Base-by-base conservation (phyloP, 2,329 filamentous ascomycete genomes). In the Drechslerella coelobrocha region DNA sequence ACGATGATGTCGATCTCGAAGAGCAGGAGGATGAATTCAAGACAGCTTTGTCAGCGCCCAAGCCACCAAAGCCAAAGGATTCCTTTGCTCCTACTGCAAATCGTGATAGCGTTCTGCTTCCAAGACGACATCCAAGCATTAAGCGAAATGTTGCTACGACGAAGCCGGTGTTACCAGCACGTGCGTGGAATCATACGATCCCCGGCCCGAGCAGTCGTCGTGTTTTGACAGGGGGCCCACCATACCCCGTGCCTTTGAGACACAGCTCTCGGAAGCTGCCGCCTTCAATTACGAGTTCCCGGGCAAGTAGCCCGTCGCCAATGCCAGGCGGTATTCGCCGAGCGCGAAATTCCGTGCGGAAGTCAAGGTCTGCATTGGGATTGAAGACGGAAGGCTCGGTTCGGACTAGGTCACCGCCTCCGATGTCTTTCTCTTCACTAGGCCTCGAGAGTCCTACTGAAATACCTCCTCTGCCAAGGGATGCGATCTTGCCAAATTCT, bases 171-270 rank as follows among this genome's bases (percentile, higher is more conserved):
- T 75, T 68, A 19, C 61, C 68, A 24, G 43, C 68, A 24, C 60
- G 60, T 10, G 68, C 61, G 2, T 66, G 61, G 61, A 55, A 55
- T 23, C 61, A 72, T 45, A 61, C 34, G 7, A 27, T 72, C 37
- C 68, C 61, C 6, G 55, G 48, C 12, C 57, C 55, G n/a, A 75
- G 73, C 26, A 72, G 66, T 43, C 68, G 71, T 2, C 72, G 73
- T 52, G 72, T 68, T 62, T 56, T 73, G 12, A 66, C 80, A 53
- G 72, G 75, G 54, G 75, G 75, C 56, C 92, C 94, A 26, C 94
- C 94, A 0, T 97, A 96, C 81, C 92, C 94, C 0, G 96, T 99
- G 5, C 94, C 94, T 0, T 88, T 88, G 2, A 84, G 94, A 62
- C 90, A 91, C 27, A 97, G 93, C 79, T 99, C 92, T 4, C 86